phyloP scores from a whole-genome alignment of 202 grass and related monocot genomes.

The Bolboschoenoplectus hybrid region DNA sequence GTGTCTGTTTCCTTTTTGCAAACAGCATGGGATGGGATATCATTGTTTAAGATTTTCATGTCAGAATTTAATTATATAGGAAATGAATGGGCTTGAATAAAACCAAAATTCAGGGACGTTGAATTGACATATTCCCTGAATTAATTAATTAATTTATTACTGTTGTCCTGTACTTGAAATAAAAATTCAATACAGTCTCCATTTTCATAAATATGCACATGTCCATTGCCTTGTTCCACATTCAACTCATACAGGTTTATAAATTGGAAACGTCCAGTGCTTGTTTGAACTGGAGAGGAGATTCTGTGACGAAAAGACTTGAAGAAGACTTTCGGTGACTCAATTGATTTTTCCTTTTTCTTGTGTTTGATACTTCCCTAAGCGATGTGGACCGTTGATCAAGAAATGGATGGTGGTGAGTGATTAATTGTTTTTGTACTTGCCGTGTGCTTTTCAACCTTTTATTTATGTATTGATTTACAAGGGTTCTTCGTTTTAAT shows the following conservation, averaged over 20 bases:
- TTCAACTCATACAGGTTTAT: too few species aligned
- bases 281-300: too few species aligned
- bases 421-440: background rate
- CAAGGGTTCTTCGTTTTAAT: background rate
- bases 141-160: background rate
- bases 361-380: background rate
- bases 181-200: too few species aligned
- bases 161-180: too few species aligned
- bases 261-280: too few species aligned
- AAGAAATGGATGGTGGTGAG: background rate
- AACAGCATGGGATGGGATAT: background rate
- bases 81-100: background rate
- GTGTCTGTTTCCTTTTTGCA: background rate
- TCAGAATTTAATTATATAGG: background rate
- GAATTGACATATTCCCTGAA: background rate
- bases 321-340: background rate
- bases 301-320: too few species aligned
- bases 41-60: background rate
- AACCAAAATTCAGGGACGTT: background rate
- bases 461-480: too few species aligned
- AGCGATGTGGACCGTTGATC: background rate
- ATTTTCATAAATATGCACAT: too few species aligned
- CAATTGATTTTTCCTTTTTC: background rate
- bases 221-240: too few species aligned
- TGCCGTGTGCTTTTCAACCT: background rate